Conservation (phyloP, 768 basidiomycete genomes). For the Cystobasidium onofrii region DNA sequence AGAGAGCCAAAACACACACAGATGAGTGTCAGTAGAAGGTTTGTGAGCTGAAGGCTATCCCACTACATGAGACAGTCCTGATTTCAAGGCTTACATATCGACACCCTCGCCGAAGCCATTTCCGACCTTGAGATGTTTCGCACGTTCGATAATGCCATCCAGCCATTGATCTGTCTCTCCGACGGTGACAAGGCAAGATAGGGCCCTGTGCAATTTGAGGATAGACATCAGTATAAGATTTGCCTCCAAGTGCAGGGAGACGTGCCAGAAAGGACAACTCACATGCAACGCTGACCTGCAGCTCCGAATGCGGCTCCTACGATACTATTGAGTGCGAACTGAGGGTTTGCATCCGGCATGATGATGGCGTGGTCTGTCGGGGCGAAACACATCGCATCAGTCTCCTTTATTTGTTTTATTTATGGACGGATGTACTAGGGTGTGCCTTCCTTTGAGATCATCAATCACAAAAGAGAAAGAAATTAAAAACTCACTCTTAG, state of each 20-base stretch:
- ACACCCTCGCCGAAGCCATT: constrained; percentile 82
- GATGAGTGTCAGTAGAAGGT: too few relatives aligned
- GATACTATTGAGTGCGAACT: constrained; percentile 81
- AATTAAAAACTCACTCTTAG: constrained; percentile 66
- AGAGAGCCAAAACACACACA: too few relatives aligned
- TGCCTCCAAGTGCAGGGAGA: background rate
- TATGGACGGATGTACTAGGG: background rate
- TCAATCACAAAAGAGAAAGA: background rate
- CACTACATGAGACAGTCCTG: too few relatives aligned
- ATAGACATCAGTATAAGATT: too few relatives aligned
- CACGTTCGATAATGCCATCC: constrained; percentile 73
- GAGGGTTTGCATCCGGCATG: constrained; percentile 64
- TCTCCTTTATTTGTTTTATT: background rate
- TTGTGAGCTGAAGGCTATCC: too few relatives aligned
- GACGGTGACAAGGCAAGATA: constrained; percentile 56
- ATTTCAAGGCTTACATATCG: constrained; percentile 60
- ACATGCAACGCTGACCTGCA: constrained; percentile 96
- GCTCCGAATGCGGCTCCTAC: constrained; percentile 92
- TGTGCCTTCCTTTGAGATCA: too few relatives aligned
- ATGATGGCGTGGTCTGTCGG: constrained; percentile 41
- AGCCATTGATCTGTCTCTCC: constrained; percentile 72
- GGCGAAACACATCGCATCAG: background rate
- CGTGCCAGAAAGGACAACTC: constrained; percentile 39
- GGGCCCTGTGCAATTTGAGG: background rate
- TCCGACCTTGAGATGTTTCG: constrained; percentile 67